A percentile compares a stretch with the other conserved stretches of the same genome.
Conservation (phyloP, 2,329 filamentous ascomycete genomes). For the Chaetomium olivaceum region DNA sequence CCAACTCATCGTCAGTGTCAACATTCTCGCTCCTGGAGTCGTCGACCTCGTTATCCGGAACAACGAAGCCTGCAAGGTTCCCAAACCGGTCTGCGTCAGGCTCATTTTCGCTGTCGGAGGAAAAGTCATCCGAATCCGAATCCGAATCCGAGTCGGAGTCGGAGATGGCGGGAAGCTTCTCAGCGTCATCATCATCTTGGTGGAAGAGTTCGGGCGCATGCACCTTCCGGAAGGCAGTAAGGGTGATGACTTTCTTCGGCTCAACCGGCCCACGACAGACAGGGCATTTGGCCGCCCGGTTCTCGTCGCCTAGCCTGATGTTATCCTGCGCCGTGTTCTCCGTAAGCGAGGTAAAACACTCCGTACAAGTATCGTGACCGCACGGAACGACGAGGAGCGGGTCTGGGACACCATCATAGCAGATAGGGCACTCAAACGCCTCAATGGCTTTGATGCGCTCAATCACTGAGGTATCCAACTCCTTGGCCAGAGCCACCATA, state of each 20-base stretch:
- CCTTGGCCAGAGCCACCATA: constrained; percentile 50
- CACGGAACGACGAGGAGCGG: constrained; percentile 80
- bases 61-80: constrained; percentile 57
- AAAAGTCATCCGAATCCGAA: constrained; percentile 20
- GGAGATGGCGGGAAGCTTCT: constrained; percentile 37
- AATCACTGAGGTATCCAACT: constrained; percentile 61
- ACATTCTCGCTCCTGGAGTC: constrained; percentile 31
- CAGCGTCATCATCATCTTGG: constrained; percentile 29
- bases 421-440: constrained; percentile 78
- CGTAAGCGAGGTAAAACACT: constrained; percentile 71
- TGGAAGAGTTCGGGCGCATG: constrained; percentile 59
- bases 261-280: constrained; percentile 70
- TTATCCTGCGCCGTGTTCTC: constrained; percentile 58
- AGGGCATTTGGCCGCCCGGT: constrained; percentile 64
- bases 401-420: constrained; percentile 73
- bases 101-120: constrained; percentile 27
- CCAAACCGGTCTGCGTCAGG: constrained; percentile 35
- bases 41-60: constrained; percentile 42
- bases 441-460: constrained; percentile 60
- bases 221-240: constrained; percentile 70
- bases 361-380: constrained; percentile 75
- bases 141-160: constrained; percentile 25
- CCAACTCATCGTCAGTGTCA: constrained; percentile 28
- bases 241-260: constrained; percentile 70
- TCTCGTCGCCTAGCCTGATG: constrained; percentile 62